A percentile compares a stretch with the other conserved stretches of the same genome.
Conservation (phyloP, 768 basidiomycete species). For the Hirschioporus abietinus region DNA sequence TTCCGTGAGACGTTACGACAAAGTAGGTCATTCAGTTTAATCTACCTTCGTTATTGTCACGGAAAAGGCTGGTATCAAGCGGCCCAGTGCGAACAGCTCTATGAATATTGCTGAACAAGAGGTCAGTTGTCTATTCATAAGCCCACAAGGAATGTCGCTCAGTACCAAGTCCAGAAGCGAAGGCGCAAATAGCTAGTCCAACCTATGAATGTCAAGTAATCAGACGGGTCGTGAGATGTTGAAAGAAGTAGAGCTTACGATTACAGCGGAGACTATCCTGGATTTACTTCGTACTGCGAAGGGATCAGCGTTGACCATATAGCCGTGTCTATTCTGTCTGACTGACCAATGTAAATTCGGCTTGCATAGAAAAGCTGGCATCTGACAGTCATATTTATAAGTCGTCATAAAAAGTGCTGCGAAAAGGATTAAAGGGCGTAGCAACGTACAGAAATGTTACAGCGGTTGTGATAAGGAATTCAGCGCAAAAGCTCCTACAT, state of each 20-base stretch:
- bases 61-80: not conserved
- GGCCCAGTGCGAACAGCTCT: not conserved
- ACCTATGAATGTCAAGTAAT: not conserved
- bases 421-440: not conserved
- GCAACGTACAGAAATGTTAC: not conserved
- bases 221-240: not conserved
- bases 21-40: too few species aligned
- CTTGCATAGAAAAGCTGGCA: not conserved
- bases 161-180: not conserved
- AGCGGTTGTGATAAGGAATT: not conserved
- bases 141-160: not conserved
- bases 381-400: not conserved
- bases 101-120: not conserved
- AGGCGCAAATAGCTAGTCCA: not conserved
- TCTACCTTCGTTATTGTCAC: not conserved
- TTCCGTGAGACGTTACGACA: too few species aligned
- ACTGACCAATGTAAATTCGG: not conserved
- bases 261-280: not conserved
- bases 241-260: not conserved
- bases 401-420: not conserved
- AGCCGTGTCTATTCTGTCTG: not conserved
- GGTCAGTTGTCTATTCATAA: not conserved
- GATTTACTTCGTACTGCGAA: not conserved
- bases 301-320: not conserved
- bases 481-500: not conserved